These are phyloP conservation scores for Xylaria bambusicola DNA, from an alignment of 495 filamentous ascomycete genomes.

Conservation along the genomic window DNA sequence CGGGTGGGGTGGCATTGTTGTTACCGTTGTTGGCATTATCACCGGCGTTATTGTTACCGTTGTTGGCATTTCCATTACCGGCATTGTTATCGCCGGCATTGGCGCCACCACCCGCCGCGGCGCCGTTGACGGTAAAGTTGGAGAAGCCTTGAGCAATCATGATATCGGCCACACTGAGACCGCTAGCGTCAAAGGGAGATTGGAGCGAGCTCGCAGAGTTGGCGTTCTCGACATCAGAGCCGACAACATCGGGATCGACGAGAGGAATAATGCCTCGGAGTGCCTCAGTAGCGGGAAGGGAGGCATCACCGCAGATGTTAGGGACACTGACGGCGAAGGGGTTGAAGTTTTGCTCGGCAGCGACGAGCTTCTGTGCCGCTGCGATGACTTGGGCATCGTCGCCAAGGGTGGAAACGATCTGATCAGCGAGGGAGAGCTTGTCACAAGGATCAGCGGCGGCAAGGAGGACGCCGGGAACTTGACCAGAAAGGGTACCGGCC, in stretches of 20 bases:
- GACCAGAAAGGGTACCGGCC: conserved; percentile 57
- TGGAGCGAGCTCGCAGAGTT: conserved; percentile 51
- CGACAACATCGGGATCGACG: conserved; percentile 58
- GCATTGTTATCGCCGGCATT: conserved; percentile 1
- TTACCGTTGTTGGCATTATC: conserved; percentile 19
- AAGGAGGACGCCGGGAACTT: conserved; percentile 54
- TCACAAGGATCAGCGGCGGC: conserved; percentile 59
- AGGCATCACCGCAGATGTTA: conserved; percentile 57
- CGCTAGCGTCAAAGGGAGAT: conserved; percentile 53
- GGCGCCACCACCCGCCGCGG: conserved; percentile 26
- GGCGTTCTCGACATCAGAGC: conserved; percentile 55
- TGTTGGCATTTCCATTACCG: conserved; percentile 9
- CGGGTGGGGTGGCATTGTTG: neutral
- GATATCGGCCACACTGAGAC: conserved; percentile 58
- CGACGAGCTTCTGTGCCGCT: conserved; percentile 59
- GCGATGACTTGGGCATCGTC: conserved; percentile 53
- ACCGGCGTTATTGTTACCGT: conserved; percentile 1
- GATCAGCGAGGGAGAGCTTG: conserved; percentile 61
- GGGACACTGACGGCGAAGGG: conserved; percentile 57
- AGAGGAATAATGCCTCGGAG: conserved; percentile 63
- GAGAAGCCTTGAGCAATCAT: conserved; percentile 54
- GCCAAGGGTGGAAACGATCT: conserved; percentile 57
- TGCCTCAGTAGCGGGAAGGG: conserved; percentile 56
- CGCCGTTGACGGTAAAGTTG: conserved; percentile 54
- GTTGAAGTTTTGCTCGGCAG: conserved; percentile 71